Percentiles rank a stretch among this genome's conserved stretches.
These are phyloP conservation scores for Saturnispora diversa DNA, from an alignment of 805 yeast species.

Conservation along the genomic window DNA sequence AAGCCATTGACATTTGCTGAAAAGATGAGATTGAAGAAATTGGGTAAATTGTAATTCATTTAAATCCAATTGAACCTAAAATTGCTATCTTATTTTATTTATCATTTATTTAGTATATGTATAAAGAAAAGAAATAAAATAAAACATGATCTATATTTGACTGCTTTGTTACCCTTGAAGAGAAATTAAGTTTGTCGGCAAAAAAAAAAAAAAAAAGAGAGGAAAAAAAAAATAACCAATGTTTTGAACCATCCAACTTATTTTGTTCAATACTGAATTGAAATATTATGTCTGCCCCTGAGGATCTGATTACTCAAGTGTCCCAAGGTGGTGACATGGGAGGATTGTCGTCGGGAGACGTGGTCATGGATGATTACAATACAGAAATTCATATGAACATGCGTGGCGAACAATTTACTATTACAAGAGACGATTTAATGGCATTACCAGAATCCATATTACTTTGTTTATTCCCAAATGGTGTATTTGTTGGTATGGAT, in stretches of 20 bases:
- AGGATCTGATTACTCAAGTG: constrained; percentile 10
- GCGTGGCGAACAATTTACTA: constrained; percentile 64
- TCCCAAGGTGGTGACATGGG: constrained; percentile 3
- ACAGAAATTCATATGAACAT: constrained; percentile 70
- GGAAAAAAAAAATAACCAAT: too few relatives aligned
- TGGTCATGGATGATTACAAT: constrained; percentile 40
- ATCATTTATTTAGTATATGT: background rate
- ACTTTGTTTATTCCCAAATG: constrained; percentile 82
- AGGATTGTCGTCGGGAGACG: background rate
- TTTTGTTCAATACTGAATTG: background rate
- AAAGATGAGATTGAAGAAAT: constrained; percentile 17
- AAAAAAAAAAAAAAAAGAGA: too few relatives aligned
- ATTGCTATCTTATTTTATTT: background rate
- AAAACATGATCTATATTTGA: too few relatives aligned
- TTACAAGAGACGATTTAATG: constrained; percentile 84
- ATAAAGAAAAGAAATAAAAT: too few relatives aligned
- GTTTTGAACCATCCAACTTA: too few relatives aligned
- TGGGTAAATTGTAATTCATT: constrained; percentile 3
- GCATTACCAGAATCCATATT: constrained; percentile 84
- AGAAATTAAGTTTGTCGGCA: too few relatives aligned
- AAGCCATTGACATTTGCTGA: constrained; percentile 15
- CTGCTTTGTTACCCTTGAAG: too few relatives aligned
- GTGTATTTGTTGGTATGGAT: constrained; percentile 69
- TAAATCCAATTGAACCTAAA: background rate
- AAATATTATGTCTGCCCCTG: constrained; percentile 7